Conservation (phyloP, 2,329 filamentous ascomycete species). For the Pyrenochaeta sp. region DNA sequence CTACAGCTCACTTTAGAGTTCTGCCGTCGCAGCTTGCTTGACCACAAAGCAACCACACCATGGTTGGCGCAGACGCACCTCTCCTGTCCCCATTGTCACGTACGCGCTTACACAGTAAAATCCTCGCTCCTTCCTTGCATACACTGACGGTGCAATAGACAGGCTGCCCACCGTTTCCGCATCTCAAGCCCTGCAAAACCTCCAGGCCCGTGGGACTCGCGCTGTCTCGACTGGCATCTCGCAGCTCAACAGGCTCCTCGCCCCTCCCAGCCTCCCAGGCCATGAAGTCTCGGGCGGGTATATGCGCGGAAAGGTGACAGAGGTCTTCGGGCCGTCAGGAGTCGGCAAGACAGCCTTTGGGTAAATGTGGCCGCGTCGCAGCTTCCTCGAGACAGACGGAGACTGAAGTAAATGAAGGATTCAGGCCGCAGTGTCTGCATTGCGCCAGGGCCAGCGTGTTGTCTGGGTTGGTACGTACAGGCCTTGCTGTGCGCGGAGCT, state of each 20-base stretch:
- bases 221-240: constrained; percentile 58
- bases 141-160: constrained; percentile 60
- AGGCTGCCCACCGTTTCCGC: constrained; percentile 80
- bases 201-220: constrained; percentile 61
- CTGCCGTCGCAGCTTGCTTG: constrained; percentile 7
- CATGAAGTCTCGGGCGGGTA: constrained; percentile 61
- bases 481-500: constrained; percentile 9
- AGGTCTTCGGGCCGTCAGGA: constrained; percentile 88
- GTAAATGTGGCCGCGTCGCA: constrained; percentile 59
- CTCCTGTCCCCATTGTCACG: constrained; percentile 48
- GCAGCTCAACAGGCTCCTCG: constrained; percentile 57
- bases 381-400: constrained; percentile 18
- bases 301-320: constrained; percentile 78
- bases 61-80: constrained; percentile 40
- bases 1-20: constrained; percentile 8
- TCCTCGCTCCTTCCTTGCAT: not conserved
- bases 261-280: constrained; percentile 33
- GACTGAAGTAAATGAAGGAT: constrained; percentile 62
- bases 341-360: constrained; percentile 84
- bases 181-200: constrained; percentile 72
- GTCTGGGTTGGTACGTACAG: constrained; percentile 80
- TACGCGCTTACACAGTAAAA: constrained; percentile 29
- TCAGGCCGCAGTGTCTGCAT: constrained; percentile 71
- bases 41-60: constrained; percentile 21
- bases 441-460: constrained; percentile 69